Evolutionary conservation across 108 stramenopile species (phyloP).

Genomic region (Mediolabrus comicus): DNA sequence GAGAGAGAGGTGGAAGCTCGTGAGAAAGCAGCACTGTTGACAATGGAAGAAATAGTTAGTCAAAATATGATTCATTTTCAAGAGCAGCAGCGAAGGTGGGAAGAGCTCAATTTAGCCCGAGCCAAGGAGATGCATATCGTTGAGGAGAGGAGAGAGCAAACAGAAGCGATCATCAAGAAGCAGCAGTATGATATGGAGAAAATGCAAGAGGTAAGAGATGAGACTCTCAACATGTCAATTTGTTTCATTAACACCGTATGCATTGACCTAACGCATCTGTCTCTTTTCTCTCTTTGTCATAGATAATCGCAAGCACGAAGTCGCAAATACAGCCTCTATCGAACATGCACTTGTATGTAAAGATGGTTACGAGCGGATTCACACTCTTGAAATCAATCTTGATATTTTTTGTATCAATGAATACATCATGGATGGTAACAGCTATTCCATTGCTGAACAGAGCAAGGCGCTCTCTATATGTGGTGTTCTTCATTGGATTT

Average conservation of each 20-base stretch:
- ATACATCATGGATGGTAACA: slow-evolving; percentile 32
- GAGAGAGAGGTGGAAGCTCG: neutral
- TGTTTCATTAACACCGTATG: neutral
- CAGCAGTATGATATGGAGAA: slow-evolving; percentile 5
- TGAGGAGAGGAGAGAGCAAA: slow-evolving; percentile 2
- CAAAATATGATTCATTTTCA: slow-evolving; percentile 1
- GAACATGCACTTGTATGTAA: slow-evolving; percentile 28
- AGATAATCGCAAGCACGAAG: slow-evolving; percentile 30
- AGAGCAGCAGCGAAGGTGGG: slow-evolving; percentile 6
- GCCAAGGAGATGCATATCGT: neutral
- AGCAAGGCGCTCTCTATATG: slow-evolving; percentile 21
- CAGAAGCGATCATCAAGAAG: slow-evolving; percentile 9
- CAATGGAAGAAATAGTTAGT: slow-evolving; percentile 11
- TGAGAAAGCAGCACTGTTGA: neutral
- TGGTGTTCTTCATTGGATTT: slow-evolving; percentile 25
- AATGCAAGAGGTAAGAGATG: slow-evolving; percentile 24
- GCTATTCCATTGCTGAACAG: slow-evolving; percentile 7
- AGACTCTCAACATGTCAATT: neutral
- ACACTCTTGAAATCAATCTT: slow-evolving; percentile 27
- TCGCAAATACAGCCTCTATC: slow-evolving; percentile 39
- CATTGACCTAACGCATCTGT: neutral
- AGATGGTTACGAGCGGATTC: slow-evolving; percentile 29
- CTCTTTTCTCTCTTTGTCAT: neutral
- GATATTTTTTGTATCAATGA: slow-evolving; percentile 29
- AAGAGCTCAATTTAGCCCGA: neutral